Evolutionary conservation across 805 yeast species (phyloP).

Genomic region (Candida michaelii): DNA sequence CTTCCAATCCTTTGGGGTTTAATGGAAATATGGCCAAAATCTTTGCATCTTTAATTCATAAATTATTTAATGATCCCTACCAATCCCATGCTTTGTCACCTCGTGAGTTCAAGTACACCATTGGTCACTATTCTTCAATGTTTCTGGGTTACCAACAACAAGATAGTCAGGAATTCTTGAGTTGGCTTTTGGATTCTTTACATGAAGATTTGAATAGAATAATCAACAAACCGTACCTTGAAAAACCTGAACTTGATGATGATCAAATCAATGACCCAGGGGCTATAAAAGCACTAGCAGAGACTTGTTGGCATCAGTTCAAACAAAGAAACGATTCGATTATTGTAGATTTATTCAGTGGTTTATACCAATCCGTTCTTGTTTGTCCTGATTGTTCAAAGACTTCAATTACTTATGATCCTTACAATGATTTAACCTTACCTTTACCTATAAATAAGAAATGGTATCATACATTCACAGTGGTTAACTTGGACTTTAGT

Average conservation of each 20-base stretch:
- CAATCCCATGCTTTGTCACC: conserved; percentile 48
- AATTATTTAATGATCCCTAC: conserved; percentile 43
- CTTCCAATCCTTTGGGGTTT: conserved; percentile 80
- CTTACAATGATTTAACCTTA: conserved; percentile 84
- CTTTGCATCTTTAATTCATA: conserved; percentile 67
- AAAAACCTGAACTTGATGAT: conserved; percentile 78
- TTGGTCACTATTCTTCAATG: conserved; percentile 76
- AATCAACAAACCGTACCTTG: conserved; percentile 77
- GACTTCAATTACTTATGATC: conserved; percentile 88
- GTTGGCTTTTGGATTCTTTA: conserved; percentile 81
- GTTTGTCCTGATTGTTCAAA: conserved; percentile 83
- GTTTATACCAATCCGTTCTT: conserved; percentile 85
- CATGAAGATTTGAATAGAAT: conserved; percentile 92
- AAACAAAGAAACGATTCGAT: conserved; percentile 79
- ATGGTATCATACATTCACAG: conserved; percentile 66
- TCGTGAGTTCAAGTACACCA: conserved; percentile 69
- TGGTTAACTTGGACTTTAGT: conserved; percentile 51
- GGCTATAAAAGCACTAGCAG: conserved; percentile 63
- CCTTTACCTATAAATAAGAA: conserved; percentile 78
- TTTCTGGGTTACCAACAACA: conserved; percentile 85
- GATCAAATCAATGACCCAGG: conserved; percentile 54
- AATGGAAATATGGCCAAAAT: conserved; percentile 77
- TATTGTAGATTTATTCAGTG: conserved; percentile 83
- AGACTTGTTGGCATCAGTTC: conserved; percentile 78
- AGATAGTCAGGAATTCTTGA: conserved; percentile 90